These are phyloP conservation scores for Amauroascus niger DNA, from an alignment of 2,329 filamentous ascomycete genomes.

Conservation along the genomic window DNA sequence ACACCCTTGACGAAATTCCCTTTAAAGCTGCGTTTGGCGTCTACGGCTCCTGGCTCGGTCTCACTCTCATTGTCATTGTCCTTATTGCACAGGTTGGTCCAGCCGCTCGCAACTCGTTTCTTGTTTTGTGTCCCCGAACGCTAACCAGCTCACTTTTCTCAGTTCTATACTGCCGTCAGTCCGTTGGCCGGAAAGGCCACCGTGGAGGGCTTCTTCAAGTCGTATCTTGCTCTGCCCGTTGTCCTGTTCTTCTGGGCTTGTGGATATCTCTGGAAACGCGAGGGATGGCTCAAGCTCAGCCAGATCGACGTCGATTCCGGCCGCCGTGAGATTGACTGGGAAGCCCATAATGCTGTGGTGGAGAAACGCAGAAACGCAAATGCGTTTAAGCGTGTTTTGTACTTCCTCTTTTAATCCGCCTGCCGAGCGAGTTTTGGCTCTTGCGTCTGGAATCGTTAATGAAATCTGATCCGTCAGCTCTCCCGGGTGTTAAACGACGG, in stretches of 20 bases:
- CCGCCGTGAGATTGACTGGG: conserved; percentile 56
- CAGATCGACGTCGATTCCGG: conserved; percentile 60
- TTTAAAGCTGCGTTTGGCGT: conserved; percentile 52
- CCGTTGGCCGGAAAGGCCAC: conserved; percentile 17
- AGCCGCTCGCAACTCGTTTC: conserved; percentile 6
- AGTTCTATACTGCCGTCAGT: conserved; percentile 25
- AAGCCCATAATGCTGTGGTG: conserved; percentile 45
- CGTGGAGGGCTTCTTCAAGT: conserved; percentile 25
- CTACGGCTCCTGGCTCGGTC: conserved; percentile 51
- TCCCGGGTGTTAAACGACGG: not conserved
- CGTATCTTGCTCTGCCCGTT: conserved; percentile 25
- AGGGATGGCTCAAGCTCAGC: conserved; percentile 47
- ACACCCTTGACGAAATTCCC: conserved; percentile 52
- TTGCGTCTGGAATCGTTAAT: too few species aligned
- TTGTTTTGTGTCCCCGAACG: not conserved
- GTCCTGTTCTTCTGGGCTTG: conserved; percentile 42
- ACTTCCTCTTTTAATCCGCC: conserved; percentile 15
- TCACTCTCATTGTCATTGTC: conserved; percentile 45
- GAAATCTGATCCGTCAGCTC: not conserved
- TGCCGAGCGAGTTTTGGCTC: too few species aligned
- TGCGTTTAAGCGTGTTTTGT: conserved; percentile 12
- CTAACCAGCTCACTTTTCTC: not conserved
- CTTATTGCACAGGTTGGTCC: conserved; percentile 40
- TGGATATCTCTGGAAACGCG: conserved; percentile 57
- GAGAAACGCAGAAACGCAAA: conserved; percentile 13